phyloP scores from a whole-genome alignment of 192 early-diverging fungal genomes.

The Coemansia asiatica region DNA sequence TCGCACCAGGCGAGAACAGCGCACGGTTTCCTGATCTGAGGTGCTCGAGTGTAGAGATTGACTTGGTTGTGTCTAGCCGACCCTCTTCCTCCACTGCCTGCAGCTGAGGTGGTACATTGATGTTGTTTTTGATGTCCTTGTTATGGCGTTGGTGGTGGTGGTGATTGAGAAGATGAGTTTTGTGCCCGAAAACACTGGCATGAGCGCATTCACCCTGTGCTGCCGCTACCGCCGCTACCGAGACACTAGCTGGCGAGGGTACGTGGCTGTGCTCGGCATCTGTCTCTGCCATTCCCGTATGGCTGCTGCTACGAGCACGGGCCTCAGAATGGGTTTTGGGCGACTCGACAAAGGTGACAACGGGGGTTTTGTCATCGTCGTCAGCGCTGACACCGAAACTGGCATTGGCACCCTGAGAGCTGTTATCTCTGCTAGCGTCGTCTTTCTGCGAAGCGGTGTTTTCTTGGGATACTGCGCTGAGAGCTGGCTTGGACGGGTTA shows the following conservation, averaged over 20 bases:
- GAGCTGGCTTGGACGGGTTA: no score
- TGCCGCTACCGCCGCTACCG: no score
- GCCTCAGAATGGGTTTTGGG: background rate
- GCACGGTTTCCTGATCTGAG: no score
- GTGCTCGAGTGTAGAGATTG: no score
- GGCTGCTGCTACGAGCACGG: conserved; percentile 5
- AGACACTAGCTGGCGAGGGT: background rate
- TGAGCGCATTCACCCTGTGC: background rate
- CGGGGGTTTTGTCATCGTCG: conserved; percentile 28
- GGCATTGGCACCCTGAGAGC: conserved; percentile 12
- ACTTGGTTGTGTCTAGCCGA: no score
- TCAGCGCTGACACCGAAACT: conserved; percentile 1
- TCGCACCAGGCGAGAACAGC: no score
- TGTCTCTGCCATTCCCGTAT: background rate
- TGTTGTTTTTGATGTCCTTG: background rate
- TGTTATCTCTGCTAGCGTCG: background rate
- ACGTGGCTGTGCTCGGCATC: background rate
- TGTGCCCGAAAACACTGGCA: background rate
- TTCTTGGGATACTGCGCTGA: no score
- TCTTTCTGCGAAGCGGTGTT: no score
- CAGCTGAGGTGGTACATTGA: background rate
- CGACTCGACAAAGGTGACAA: conserved; percentile 44
- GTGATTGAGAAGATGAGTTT: no score
- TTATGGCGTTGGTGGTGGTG: background rate
- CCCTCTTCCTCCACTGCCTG: no score